Percentiles rank a stretch among this genome's conserved stretches.
phyloP scores from a whole-genome alignment of 441 rosid genomes.

The Sinapis alba region DNA sequence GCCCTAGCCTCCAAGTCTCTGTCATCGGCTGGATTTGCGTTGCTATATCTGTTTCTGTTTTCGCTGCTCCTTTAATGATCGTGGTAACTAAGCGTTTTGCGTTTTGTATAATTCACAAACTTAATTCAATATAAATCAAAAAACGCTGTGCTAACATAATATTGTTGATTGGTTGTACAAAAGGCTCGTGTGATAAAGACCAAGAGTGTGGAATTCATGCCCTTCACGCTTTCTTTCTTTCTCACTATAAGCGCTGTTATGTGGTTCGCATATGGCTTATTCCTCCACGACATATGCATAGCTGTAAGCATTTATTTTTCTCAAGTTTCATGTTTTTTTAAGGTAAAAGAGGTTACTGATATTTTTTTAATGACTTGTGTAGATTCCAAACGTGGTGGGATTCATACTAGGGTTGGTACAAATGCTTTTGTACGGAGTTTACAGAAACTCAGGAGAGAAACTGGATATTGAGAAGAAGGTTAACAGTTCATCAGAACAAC shows the following conservation, averaged over 20 bases:
- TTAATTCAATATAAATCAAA: background rate
- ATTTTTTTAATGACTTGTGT: background rate
- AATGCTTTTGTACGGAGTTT: conserved; percentile 65
- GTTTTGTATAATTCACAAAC: background rate
- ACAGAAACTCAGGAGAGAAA: conserved; percentile 43
- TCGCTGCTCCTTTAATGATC: conserved; percentile 80
- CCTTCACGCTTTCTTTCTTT: conserved; percentile 73
- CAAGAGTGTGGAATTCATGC: conserved; percentile 94
- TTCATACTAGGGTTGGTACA: conserved; percentile 70
- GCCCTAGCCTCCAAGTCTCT: conserved; percentile 14
- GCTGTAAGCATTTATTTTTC: conserved; percentile 57
- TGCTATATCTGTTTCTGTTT: conserved; percentile 62
- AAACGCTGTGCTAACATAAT: background rate
- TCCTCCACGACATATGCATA: conserved; percentile 59
- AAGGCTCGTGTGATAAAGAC: conserved; percentile 80
- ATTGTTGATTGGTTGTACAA: background rate
- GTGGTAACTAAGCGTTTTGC: conserved; percentile 44
- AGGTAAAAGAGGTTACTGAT: background rate
- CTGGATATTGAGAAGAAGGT: conserved; percentile 35
- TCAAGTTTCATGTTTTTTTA: background rate
- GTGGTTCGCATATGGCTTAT: conserved; percentile 83
- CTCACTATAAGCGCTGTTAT: conserved; percentile 74
- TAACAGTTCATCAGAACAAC: conserved; percentile 31
- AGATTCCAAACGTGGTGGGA: conserved; percentile 87
- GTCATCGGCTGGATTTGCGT: conserved; percentile 90